These are phyloP conservation scores for Ophiorrhiza pumila DNA, from an alignment of 257 asterid genomes.

Conservation along the genomic window DNA sequence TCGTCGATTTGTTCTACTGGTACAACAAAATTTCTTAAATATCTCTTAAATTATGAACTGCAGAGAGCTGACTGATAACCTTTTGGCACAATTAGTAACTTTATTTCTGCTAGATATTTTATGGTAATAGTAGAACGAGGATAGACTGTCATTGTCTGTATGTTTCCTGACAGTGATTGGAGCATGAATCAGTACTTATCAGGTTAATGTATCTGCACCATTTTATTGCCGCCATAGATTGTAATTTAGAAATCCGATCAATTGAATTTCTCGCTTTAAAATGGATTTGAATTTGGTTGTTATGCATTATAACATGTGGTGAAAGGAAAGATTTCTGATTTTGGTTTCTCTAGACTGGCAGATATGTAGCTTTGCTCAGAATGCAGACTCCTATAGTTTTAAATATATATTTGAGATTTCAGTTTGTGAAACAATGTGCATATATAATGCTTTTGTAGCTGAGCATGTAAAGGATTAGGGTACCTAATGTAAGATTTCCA, in stretches of 20 bases:
- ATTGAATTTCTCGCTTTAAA: neutral
- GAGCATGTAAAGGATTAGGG: neutral
- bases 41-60: too few relatives aligned
- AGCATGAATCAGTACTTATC: neutral
- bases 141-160: too few relatives aligned
- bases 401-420: neutral
- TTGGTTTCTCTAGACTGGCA: neutral
- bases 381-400: neutral
- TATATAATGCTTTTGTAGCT: neutral
- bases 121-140: too few relatives aligned
- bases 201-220: neutral
- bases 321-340: too few relatives aligned
- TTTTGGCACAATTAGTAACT: too few relatives aligned
- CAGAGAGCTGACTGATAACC: too few relatives aligned
- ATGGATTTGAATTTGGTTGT: neutral
- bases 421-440: neutral
- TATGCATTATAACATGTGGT: too few relatives aligned
- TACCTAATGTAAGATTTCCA: neutral
- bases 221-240: neutral
- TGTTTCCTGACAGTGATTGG: too few relatives aligned
- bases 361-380: neutral
- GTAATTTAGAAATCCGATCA: neutral
- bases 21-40: too few relatives aligned
- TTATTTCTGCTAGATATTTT: too few relatives aligned
- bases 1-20: too few relatives aligned